A percentile compares a stretch with the other conserved stretches of the same genome.
These are phyloP conservation scores for Fusarium mexicanum DNA, from an alignment of 2,329 filamentous ascomycete genomes.

Conservation along the genomic window DNA sequence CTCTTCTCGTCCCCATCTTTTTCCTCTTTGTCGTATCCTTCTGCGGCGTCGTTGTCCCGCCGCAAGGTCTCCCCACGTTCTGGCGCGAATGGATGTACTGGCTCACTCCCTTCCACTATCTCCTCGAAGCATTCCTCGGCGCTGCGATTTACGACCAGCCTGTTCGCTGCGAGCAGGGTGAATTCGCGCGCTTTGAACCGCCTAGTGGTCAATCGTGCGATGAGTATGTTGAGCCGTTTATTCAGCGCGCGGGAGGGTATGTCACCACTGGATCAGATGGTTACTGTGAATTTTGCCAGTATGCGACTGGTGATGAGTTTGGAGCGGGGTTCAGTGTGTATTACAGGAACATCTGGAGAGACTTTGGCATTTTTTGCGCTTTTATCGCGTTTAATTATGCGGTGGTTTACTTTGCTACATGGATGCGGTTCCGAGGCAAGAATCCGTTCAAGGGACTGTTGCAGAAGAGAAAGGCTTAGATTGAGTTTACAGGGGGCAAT, in stretches of 20 bases:
- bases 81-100: conserved; percentile 74
- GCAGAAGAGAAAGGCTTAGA: conserved; percentile 37
- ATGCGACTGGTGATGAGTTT: conserved; percentile 68
- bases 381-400: conserved; percentile 72
- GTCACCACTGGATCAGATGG: conserved; percentile 64
- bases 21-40: conserved; percentile 77
- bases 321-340: conserved; percentile 67
- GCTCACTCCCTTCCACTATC: conserved; percentile 74
- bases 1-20: conserved; percentile 73
- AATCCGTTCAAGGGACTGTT: conserved; percentile 49
- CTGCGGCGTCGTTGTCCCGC: conserved; percentile 76
- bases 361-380: conserved; percentile 72
- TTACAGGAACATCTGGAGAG: conserved; percentile 69
- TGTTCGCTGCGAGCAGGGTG: conserved; percentile 63
- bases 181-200: conserved; percentile 68
- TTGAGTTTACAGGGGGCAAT: not conserved
- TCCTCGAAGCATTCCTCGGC: conserved; percentile 69
- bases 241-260: conserved; percentile 66
- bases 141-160: conserved; percentile 64
- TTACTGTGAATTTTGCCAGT: conserved; percentile 72
- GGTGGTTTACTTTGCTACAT: conserved; percentile 52
- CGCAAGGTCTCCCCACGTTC: conserved; percentile 65
- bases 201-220: conserved; percentile 69
- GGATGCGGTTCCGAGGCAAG: conserved; percentile 51
- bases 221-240: conserved; percentile 65